These are phyloP conservation scores for Triglochin maritima DNA, from an alignment of 106 monocot species.

Conservation along the genomic window DNA sequence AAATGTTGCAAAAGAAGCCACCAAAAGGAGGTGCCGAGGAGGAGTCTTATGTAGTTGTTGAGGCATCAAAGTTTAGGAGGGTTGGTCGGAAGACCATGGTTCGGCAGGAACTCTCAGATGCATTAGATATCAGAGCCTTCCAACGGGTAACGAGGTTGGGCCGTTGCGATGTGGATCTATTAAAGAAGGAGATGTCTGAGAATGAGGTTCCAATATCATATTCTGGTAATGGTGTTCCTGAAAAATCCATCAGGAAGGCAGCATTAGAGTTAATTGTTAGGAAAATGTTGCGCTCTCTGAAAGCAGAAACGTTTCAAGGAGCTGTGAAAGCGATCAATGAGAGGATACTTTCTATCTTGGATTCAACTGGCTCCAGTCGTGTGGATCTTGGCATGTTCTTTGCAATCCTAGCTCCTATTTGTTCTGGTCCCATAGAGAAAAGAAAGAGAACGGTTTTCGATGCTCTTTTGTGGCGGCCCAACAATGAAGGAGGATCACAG, in stretches of 20 bases:
- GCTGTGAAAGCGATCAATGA: constrained; percentile 84
- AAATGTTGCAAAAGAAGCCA: constrained; percentile 56
- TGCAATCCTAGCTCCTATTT: constrained; percentile 75
- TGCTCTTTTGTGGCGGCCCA: constrained; percentile 71
- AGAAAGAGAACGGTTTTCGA: constrained; percentile 75
- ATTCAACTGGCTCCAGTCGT: constrained; percentile 75
- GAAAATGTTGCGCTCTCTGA: constrained; percentile 65
- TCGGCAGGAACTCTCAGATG: constrained; percentile 80
- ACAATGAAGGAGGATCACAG: constrained; percentile 40
- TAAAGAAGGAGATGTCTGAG: constrained; percentile 73
- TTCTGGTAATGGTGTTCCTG: constrained; percentile 61
- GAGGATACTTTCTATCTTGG: constrained; percentile 73
- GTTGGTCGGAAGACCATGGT: constrained; percentile 65
- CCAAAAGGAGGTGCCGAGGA: constrained; percentile 23
- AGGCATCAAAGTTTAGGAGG: constrained; percentile 75
- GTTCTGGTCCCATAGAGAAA: constrained; percentile 42
- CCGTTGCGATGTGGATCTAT: constrained; percentile 50
- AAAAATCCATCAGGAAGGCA: constrained; percentile 90
- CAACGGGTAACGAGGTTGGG: constrained; percentile 68
- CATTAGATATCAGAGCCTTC: constrained; percentile 79
- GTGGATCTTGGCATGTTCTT: constrained; percentile 93
- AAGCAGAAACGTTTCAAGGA: constrained; percentile 83
- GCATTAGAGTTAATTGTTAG: constrained; percentile 73
- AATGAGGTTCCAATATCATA: constrained; percentile 87
- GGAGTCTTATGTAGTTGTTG: constrained; percentile 44